Evolutionary conservation across 1,284 basidiomycete genomes (phyloP).

Genomic region (Puccinia triticina): DNA sequence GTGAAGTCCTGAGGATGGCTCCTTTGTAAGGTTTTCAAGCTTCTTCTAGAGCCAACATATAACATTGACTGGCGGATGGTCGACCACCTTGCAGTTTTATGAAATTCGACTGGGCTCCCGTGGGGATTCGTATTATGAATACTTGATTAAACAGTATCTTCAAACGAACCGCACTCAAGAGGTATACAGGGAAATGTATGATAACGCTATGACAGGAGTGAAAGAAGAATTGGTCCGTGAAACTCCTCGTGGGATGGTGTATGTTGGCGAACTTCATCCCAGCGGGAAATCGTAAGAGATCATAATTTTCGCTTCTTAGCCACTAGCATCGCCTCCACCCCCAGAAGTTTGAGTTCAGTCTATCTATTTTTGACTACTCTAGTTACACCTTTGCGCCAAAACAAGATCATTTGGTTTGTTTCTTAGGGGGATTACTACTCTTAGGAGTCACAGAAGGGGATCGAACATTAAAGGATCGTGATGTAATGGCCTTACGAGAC

Average conservation of each 20-base stretch:
- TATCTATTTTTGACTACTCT: not conserved
- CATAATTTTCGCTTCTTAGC: not conserved
- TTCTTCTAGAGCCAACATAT: not conserved
- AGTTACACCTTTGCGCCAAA: conserved; percentile 68
- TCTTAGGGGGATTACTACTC: conserved; percentile 87
- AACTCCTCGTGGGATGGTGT: conserved; percentile 67
- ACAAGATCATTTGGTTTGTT: conserved; percentile 95
- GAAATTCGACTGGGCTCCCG: conserved; percentile 87
- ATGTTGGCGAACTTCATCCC: conserved; percentile 75
- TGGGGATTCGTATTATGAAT: conserved; percentile 94
- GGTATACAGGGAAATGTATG: conserved; percentile 86
- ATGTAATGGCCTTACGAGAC: conserved; percentile 66
- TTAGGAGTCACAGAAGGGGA: conserved; percentile 79
- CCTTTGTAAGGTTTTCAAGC: conserved; percentile 25
- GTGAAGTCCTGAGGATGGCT: conserved; percentile 24
- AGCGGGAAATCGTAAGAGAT: conserved; percentile 54
- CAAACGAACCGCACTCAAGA: conserved; percentile 73
- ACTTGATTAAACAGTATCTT: conserved; percentile 67
- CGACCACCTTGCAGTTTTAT: conserved; percentile 61
- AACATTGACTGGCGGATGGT: not conserved
- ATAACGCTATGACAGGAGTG: conserved; percentile 77
- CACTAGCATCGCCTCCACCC: not conserved
- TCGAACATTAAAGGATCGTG: conserved; percentile 68
- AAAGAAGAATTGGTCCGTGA: conserved; percentile 72
- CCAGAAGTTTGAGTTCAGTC: not conserved